phyloP scores from a whole-genome alignment of 176 grass and related monocot genomes.

The Paspalum notatum region DNA sequence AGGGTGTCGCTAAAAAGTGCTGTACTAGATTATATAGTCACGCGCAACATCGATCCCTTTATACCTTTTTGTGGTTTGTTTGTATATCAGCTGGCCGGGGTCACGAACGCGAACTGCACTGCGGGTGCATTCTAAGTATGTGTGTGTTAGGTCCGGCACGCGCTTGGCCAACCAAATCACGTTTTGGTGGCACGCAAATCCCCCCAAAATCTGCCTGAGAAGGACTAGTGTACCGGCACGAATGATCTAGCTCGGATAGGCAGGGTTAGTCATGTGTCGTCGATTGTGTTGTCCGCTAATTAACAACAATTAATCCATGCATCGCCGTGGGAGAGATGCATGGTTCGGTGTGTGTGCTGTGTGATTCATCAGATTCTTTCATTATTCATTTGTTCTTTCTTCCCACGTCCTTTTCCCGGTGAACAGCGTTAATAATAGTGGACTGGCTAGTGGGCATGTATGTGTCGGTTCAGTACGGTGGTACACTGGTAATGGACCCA shows the following conservation, averaged over 20 bases:
- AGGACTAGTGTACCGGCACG: conserved; percentile 23
- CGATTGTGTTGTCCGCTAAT: neutral
- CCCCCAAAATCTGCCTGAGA: conserved; percentile 23
- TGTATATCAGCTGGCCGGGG: neutral
- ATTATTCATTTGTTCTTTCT: too few relatives aligned
- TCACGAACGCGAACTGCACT: neutral
- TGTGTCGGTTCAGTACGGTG: neutral
- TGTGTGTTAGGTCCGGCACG: conserved; percentile 31
- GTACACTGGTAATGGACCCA: neutral
- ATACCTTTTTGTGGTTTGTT: neutral
- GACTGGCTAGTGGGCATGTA: neutral
- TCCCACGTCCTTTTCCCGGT: neutral
- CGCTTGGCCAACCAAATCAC: conserved; percentile 32
- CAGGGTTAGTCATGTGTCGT: conserved; percentile 21
- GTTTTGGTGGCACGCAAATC: conserved; percentile 34
- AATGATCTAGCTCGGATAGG: neutral
- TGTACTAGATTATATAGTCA: neutral
- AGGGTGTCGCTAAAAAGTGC: neutral
- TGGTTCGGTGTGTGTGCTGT: too few relatives aligned
- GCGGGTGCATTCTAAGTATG: neutral
- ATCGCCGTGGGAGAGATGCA: too few relatives aligned
- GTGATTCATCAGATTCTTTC: too few relatives aligned
- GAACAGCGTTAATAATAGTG: neutral
- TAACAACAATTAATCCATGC: too few relatives aligned
- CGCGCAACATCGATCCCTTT: neutral